Conservation (phyloP, 176 grass and related monocot species). For the Themeda triandra region DNA sequence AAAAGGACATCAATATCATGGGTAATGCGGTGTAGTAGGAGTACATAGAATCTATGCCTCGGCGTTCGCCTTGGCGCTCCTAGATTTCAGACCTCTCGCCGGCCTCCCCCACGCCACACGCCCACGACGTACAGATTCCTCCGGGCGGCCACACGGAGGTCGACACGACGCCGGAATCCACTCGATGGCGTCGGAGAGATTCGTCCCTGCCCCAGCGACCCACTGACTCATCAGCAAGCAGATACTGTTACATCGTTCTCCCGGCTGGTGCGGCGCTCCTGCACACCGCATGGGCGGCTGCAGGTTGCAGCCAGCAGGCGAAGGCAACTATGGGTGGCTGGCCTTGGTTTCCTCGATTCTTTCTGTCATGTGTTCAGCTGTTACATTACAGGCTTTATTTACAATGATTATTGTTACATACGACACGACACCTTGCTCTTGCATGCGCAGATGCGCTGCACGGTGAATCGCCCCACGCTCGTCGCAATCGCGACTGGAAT, state of each 20-base stretch:
- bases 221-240: not conserved
- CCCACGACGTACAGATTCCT: constrained; percentile 15
- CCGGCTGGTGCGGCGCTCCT: not conserved
- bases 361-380: not conserved
- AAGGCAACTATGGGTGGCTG: not conserved
- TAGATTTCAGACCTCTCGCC: not conserved
- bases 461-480: not conserved
- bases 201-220: not conserved
- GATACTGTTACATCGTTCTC: not conserved
- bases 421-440: not conserved
- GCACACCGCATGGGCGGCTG: not conserved
- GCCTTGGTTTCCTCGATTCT: not conserved
- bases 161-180: constrained; percentile 38
- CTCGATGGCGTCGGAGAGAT: not conserved
- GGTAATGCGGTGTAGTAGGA: constrained; percentile 10
- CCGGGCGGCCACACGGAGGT: not conserved
- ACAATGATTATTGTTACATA: not conserved
- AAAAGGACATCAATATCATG: not conserved
- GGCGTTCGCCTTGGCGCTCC: not conserved
- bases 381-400: not conserved
- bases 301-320: not conserved
- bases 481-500: not conserved
- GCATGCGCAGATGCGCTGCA: too few relatives aligned
- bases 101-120: not conserved
- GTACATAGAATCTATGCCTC: constrained; percentile 1